phyloP scores from a whole-genome alignment of 768 basidiomycete genomes.

The Pholiota microspora region DNA sequence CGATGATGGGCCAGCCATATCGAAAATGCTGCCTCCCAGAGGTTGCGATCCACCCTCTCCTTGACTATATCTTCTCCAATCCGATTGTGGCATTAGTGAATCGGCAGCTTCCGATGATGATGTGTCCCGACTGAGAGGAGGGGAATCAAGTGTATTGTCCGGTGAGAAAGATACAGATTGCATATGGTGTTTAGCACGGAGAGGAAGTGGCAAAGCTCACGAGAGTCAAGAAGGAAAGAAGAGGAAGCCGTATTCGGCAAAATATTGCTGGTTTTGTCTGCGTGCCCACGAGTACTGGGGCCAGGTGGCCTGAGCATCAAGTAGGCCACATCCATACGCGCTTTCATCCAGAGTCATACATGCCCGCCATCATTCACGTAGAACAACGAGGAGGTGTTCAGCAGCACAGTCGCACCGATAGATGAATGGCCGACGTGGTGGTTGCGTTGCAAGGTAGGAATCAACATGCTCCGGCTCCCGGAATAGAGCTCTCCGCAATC shows the following conservation, averaged over 20 bases:
- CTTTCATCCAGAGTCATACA: not conserved
- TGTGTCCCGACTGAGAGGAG: not conserved
- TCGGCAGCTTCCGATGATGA: not conserved
- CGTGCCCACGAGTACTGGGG: constrained; percentile 12
- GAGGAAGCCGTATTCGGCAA: constrained; percentile 18
- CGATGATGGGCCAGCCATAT: not conserved
- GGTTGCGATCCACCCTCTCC: not conserved
- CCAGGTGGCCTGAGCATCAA: constrained; percentile 2
- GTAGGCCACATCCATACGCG: not conserved
- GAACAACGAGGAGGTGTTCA: not conserved
- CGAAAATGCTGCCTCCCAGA: not conserved
- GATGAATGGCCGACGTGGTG: constrained; percentile 1
- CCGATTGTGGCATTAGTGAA: not conserved
- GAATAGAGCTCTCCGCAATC: not conserved
- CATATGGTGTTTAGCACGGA: not conserved
- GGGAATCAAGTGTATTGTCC: not conserved
- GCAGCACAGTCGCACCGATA: not conserved
- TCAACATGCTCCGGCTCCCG: not conserved
- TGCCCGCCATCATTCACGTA: not conserved
- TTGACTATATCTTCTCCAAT: not conserved
- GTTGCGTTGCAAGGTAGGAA: constrained; percentile 1
- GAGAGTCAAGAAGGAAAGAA: constrained; percentile 17
- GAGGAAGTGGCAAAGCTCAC: constrained; percentile 2
- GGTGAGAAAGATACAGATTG: not conserved
- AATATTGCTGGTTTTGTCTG: constrained; percentile 10